Base-by-base conservation (phyloP, 345 rosid genomes). In the Ceriops decandra region DNA sequence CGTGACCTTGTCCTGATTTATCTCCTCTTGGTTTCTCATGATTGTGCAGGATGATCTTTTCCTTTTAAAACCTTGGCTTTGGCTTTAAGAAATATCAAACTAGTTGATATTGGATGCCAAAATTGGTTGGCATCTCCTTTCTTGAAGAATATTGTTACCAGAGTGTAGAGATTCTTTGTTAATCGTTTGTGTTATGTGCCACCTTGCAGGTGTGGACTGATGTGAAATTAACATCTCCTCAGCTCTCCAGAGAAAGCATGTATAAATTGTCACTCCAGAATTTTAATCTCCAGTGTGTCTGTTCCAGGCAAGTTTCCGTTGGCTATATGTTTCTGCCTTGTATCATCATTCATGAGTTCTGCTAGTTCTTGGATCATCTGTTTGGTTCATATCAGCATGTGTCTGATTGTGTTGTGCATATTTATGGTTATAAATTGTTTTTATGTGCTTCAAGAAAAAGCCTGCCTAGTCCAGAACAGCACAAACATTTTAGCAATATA, bases 201-300 rank as follows among this genome's bases (percentile, higher is more conserved):
- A 19, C 51, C 22, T 63, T 60, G 31, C 86, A 93, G 98, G 72
- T 74, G 33, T 93, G 95, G 95, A 82, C 86, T 16, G 96, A 93
- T 82, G 87, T 89, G 69, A 93, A 89, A 74, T 76, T 93, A 76
- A 85, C 91, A 22, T 92, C 99, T 51, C 98, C 99, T 53, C 98
- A 95, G 75, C 91, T 95, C 64, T 79, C 83, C 72, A 84, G 99
- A 81, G 92, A 92, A 82, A 87, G 86, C 89, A 79, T 57, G 71
- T 95, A 84, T 68, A 92, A 92, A 78, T 57, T 95, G 77, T 87
- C 96, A 13, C 72, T 87, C 67, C 88, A 86, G 66, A 72, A 83
- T 69, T 81, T 83, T 63, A 82, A 77, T 42, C 88, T 95, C 68
- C 92, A 87, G 66, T 64, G 75, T 54, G 83, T 79, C 51, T 87